Evolutionary conservation across 371 early-diverging fungal genomes (phyloP).

Genomic region (Chytridiales sp.): DNA sequence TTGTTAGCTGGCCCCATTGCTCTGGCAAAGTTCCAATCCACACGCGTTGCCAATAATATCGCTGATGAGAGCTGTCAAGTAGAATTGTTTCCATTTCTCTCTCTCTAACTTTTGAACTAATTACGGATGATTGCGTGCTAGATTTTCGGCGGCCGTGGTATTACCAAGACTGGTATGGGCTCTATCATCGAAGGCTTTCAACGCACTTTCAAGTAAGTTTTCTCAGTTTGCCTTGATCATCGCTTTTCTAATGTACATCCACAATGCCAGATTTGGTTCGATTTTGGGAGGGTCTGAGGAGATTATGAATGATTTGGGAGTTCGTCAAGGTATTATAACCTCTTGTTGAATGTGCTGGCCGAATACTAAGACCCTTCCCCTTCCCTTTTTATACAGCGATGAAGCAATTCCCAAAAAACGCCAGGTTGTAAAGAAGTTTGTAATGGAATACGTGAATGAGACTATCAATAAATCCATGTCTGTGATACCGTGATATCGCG

Average conservation of each 20-base stretch:
- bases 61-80: slow-evolving; percentile 55
- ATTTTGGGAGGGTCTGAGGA: slow-evolving; percentile 41
- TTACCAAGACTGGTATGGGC: slow-evolving; percentile 69
- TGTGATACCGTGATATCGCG: too few species aligned
- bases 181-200: slow-evolving; percentile 56
- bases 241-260: not conserved
- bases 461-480: too few species aligned
- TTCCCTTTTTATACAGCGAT: too few species aligned
- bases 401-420: slow-evolving; percentile 20
- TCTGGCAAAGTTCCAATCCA: slow-evolving; percentile 48
- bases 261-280: slow-evolving; percentile 43
- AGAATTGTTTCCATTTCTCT: too few species aligned
- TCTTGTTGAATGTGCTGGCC: too few species aligned
- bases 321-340: slow-evolving; percentile 41
- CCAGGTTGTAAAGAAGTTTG: slow-evolving; percentile 12
- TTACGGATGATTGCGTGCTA: slow-evolving; percentile 52
- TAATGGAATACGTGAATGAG: too few species aligned
- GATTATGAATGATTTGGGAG: slow-evolving; percentile 35
- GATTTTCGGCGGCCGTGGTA: slow-evolving; percentile 66
- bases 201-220: slow-evolving; percentile 46
- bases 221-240: not conserved
- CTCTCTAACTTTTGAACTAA: slow-evolving; percentile 20
- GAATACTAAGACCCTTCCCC: too few species aligned
- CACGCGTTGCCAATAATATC: slow-evolving; percentile 31
- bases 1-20: slow-evolving; percentile 68